A percentile compares a stretch with the other conserved stretches of the same genome.
Conservation (phyloP, 139 green algal species). For the Chlamydomonas asymmetrica region DNA sequence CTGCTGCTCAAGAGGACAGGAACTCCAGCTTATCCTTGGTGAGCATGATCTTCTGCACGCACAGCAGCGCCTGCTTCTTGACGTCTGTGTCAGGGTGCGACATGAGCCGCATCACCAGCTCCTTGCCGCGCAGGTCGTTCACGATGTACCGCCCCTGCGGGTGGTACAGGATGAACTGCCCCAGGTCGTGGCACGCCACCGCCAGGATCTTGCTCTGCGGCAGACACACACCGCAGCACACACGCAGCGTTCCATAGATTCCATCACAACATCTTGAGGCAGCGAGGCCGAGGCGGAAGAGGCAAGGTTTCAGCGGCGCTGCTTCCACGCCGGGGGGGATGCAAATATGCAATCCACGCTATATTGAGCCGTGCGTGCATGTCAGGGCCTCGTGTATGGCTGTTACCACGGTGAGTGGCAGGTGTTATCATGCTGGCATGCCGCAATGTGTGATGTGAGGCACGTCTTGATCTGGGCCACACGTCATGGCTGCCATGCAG, state of each 20-base stretch:
- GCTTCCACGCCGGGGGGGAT: too few relatives aligned
- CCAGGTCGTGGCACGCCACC: conserved; percentile 90
- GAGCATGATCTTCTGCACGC: conserved; percentile 94
- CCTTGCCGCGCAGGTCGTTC: conserved; percentile 88
- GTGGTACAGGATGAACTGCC: conserved; percentile 85
- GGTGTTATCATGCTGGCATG: not conserved
- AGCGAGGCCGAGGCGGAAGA: too few relatives aligned
- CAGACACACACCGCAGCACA: not conserved
- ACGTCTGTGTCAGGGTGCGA: conserved; percentile 87
- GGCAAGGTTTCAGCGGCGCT: too few relatives aligned
- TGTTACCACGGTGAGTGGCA: conserved; percentile 7
- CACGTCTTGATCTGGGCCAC: too few relatives aligned
- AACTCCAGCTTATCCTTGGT: conserved; percentile 75
- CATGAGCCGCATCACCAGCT: conserved; percentile 93
- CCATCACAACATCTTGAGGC: too few relatives aligned
- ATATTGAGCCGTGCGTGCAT: too few relatives aligned
- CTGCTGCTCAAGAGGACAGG: too few relatives aligned
- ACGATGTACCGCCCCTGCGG: conserved; percentile 70
- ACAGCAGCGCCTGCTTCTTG: conserved; percentile 90
- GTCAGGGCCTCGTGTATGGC: too few relatives aligned
- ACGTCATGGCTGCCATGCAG: too few relatives aligned
- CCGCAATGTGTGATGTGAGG: too few relatives aligned
- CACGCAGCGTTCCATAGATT: too few relatives aligned
- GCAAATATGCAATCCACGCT: too few relatives aligned
- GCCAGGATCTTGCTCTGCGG: conserved; percentile 73